A percentile compares a stretch with the other conserved stretches of the same genome.
Conservation (phyloP, 306 rosid genomes). For the Cucumis hystrix region DNA sequence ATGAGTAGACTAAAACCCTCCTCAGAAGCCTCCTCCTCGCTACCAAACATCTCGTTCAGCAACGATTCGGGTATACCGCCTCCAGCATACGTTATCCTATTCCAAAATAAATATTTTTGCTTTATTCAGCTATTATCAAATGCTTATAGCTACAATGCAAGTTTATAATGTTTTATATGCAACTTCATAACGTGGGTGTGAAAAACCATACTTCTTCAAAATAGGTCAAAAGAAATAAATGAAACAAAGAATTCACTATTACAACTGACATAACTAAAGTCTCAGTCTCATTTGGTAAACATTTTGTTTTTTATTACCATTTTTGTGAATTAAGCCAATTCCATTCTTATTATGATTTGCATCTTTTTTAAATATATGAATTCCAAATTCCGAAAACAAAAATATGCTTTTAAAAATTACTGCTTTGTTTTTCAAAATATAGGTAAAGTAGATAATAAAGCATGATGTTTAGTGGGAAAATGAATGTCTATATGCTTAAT, state of each 20-base stretch:
- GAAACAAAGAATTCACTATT: neutral
- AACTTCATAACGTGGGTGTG: neutral
- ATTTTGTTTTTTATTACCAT: too few relatives aligned
- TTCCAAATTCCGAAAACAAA: too few relatives aligned
- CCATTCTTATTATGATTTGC: too few relatives aligned
- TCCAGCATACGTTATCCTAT: slow-evolving; percentile 60
- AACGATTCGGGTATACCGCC: slow-evolving; percentile 65
- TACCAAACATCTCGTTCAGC: slow-evolving; percentile 76
- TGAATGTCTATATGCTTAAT: too few relatives aligned
- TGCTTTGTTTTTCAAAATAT: too few relatives aligned
- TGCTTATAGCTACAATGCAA: neutral
- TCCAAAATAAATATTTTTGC: neutral
- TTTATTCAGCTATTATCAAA: neutral
- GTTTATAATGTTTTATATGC: neutral
- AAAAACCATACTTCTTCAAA: neutral
- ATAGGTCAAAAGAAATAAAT: too few relatives aligned
- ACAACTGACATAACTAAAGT: neutral
- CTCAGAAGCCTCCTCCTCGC: slow-evolving; percentile 39
- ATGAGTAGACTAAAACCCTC: slow-evolving; percentile 72
- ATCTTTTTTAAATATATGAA: too few relatives aligned
- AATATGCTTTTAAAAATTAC: too few relatives aligned
- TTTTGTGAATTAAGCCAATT: too few relatives aligned
- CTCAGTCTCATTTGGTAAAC: too few relatives aligned
- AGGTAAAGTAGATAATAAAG: too few relatives aligned
- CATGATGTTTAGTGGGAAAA: too few relatives aligned